phyloP scores from a whole-genome alignment of 140 eudicot species.

The Senecio squalidus region DNA sequence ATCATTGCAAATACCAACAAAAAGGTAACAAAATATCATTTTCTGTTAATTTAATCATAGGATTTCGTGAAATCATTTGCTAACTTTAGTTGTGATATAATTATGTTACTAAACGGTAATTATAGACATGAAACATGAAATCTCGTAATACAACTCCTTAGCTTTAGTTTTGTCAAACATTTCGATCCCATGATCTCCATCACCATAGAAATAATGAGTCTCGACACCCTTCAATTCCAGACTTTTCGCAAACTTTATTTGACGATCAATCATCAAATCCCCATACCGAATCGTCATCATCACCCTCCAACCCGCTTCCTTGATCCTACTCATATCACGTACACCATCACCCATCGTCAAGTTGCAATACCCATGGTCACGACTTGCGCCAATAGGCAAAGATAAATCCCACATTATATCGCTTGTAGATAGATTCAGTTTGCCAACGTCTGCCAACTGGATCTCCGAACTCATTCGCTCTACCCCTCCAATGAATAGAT shows the following conservation, averaged over 20 bases:
- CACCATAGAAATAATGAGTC: conserved; percentile 13
- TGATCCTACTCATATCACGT: conserved; percentile 13
- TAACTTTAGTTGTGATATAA: too few relatives aligned
- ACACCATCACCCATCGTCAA: conserved; percentile 15
- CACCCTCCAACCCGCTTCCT: conserved; percentile 37
- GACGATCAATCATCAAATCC: conserved; percentile 44
- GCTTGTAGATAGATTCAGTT: neutral
- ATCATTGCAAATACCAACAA: too few relatives aligned
- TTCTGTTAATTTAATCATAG: too few relatives aligned
- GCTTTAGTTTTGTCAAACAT: conserved; percentile 13
- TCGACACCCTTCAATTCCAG: conserved; percentile 34
- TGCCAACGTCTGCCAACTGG: conserved; percentile 10
- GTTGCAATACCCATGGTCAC: conserved; percentile 38
- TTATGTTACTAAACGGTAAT: too few relatives aligned
- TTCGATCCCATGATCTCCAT: conserved; percentile 31
- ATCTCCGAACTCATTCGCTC: conserved; percentile 23
- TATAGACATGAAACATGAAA: conserved; percentile 15
- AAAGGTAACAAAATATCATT: too few relatives aligned
- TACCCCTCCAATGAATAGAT: conserved; percentile 38
- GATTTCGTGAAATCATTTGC: too few relatives aligned
- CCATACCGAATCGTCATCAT: conserved; percentile 31
- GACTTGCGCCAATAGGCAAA: conserved; percentile 32
- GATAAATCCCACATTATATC: conserved; percentile 29
- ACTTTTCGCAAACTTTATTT: conserved; percentile 28
- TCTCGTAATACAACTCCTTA: neutral